phyloP scores from a whole-genome alignment of 257 asterid species.

The Capsicum rhomboideum region DNA sequence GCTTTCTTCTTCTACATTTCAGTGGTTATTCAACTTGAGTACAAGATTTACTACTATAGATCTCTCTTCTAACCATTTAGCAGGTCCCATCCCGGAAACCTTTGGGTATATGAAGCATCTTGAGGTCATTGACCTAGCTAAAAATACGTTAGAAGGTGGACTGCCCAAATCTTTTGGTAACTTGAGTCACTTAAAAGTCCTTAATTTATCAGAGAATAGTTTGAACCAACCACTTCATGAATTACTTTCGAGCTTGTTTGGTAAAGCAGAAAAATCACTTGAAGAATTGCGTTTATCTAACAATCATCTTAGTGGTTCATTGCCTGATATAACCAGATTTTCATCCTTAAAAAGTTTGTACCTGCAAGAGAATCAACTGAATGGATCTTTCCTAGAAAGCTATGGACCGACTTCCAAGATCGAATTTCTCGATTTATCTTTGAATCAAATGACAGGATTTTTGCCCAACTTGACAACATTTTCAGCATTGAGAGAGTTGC shows the following conservation, averaged over 20 bases:
- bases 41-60: background rate
- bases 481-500: constrained; percentile 4
- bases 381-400: no score
- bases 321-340: no score
- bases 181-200: background rate
- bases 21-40: no score
- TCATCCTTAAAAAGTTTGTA: no score
- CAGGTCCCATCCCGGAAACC: background rate
- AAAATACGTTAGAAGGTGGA: background rate
- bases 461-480: constrained; percentile 10
- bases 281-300: no score
- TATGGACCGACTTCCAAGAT: no score
- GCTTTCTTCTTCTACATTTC: no score
- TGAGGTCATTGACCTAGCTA: background rate
- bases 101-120: background rate
- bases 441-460: constrained; percentile 2
- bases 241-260: no score
- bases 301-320: no score
- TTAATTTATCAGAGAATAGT: background rate
- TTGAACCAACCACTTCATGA: no score
- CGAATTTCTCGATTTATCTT: background rate
- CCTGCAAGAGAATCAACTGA: no score
- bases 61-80: background rate
- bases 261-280: no score
- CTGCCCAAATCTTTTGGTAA: constrained; percentile 7